Percentiles rank a stretch among this genome's conserved stretches.
phyloP scores from a whole-genome alignment of 1,139 yeast species.

The Pneumocystis carinii region DNA sequence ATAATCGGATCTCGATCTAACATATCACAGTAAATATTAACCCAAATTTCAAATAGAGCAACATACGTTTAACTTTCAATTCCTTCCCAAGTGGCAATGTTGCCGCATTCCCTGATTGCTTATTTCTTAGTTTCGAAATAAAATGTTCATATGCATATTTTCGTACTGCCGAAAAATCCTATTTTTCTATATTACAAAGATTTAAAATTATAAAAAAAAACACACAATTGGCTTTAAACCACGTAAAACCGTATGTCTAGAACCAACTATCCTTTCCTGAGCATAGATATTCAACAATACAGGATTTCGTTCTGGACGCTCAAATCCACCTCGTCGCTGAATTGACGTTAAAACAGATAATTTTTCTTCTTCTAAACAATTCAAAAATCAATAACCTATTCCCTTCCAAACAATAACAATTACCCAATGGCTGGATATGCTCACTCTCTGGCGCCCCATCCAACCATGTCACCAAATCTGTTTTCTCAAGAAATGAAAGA shows the following conservation, averaged over 20 bases:
- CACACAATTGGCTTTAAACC: constrained; percentile 48
- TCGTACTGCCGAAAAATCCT: constrained; percentile 17
- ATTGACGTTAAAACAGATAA: no score
- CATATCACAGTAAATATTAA: neutral
- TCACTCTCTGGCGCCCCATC: constrained; percentile 10
- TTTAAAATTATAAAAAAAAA: constrained; percentile 60
- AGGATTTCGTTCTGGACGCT: constrained; percentile 5
- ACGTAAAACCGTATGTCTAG: constrained; percentile 41
- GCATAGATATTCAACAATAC: constrained; percentile 23
- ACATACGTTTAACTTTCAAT: neutral
- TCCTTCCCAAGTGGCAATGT: neutral
- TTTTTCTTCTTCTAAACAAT: neutral
- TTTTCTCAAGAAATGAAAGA: constrained; percentile 71
- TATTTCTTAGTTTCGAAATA: constrained; percentile 4
- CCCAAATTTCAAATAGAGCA: neutral
- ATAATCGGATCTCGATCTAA: constrained; percentile 65
- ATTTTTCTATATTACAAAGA: constrained; percentile 50
- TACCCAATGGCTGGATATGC: neutral
- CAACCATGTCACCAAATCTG: constrained; percentile 33
- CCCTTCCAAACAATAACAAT: neutral
- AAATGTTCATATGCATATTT: constrained; percentile 15
- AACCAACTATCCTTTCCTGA: constrained; percentile 23
- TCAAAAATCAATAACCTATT: constrained; percentile 14
- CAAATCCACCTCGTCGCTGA: neutral
- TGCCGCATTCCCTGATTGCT: neutral